Conservation (phyloP, 345 rosid species). For the Citrus inodora region DNA sequence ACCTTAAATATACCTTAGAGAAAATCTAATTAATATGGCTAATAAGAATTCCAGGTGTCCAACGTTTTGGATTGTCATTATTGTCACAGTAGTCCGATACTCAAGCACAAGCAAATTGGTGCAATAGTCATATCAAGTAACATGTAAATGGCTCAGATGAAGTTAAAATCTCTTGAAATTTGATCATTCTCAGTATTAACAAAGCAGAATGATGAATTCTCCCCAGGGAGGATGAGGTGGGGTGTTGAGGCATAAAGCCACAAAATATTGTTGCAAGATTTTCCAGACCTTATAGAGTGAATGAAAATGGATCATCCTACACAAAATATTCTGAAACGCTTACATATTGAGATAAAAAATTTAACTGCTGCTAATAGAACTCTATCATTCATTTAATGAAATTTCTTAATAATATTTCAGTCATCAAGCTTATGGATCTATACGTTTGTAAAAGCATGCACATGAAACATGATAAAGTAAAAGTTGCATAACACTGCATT, state of each 20-base stretch:
- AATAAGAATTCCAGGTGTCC: background rate
- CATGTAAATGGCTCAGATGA: background rate
- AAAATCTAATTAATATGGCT: background rate
- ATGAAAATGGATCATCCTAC: background rate
- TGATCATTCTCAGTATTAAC: background rate
- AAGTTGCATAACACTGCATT: background rate
- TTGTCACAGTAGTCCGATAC: background rate
- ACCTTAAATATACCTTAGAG: background rate
- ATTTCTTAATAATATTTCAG: background rate
- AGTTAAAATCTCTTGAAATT: background rate
- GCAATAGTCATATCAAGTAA: background rate
- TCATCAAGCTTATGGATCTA: background rate
- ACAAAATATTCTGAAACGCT: background rate
- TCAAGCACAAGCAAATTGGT: background rate
- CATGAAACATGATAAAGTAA: background rate
- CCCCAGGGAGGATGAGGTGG: background rate
- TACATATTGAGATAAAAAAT: background rate
- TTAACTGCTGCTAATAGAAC: background rate
- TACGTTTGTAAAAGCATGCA: background rate
- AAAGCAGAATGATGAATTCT: background rate
- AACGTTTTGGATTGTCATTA: background rate
- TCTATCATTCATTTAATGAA: background rate
- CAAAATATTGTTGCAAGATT: background rate
- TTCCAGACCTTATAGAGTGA: background rate
- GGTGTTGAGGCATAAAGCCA: background rate